A percentile compares a stretch with the other conserved stretches of the same genome.
Conservation (phyloP, 2,329 filamentous ascomycete genomes). For the Aspergillus glaucus region DNA sequence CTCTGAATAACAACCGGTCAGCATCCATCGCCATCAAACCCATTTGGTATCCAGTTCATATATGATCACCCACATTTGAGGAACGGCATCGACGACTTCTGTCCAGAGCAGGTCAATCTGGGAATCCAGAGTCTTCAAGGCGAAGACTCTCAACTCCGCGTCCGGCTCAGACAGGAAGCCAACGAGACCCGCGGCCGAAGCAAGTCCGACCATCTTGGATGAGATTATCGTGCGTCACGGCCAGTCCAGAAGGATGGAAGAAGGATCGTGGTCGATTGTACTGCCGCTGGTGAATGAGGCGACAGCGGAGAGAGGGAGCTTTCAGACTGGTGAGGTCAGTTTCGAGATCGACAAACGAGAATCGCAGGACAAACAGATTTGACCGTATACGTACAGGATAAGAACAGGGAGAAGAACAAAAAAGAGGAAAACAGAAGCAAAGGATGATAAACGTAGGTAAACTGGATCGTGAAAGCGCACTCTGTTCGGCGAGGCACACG, state of each 20-base stretch:
- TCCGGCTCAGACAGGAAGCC: slow-evolving; percentile 95
- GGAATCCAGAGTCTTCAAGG: slow-evolving; percentile 88
- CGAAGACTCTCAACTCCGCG: slow-evolving; percentile 87
- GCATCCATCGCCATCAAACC: neutral
- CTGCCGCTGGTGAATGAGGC: slow-evolving; percentile 25
- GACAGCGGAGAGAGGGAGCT: slow-evolving; percentile 26
- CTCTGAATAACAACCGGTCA: slow-evolving; percentile 49
- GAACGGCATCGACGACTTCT: slow-evolving; percentile 86
- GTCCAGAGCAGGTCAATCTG: slow-evolving; percentile 97
- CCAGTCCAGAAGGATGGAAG: slow-evolving; percentile 1
- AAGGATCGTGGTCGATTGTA: slow-evolving; percentile 11
- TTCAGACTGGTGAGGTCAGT: slow-evolving; percentile 15
- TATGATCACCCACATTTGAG: slow-evolving; percentile 68
- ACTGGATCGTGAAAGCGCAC: slow-evolving; percentile 9
- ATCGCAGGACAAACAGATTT: slow-evolving; percentile 4
- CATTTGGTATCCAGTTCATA: neutral
- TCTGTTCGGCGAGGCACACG: slow-evolving; percentile 23
- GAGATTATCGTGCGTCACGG: slow-evolving; percentile 9
- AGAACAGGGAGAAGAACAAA: slow-evolving; percentile 16
- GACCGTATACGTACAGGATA: slow-evolving; percentile 11
- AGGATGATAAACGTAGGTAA: slow-evolving; percentile 15
- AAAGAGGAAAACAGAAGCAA: slow-evolving; percentile 14
- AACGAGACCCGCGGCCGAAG: slow-evolving; percentile 88
- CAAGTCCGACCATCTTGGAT: slow-evolving; percentile 74
- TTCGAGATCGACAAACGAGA: slow-evolving; percentile 8